Percentiles rank a stretch among this genome's conserved stretches.
These are phyloP conservation scores for Sarocladiaceae sp. DNA, from an alignment of 2,329 filamentous ascomycete genomes.

Conservation along the genomic window DNA sequence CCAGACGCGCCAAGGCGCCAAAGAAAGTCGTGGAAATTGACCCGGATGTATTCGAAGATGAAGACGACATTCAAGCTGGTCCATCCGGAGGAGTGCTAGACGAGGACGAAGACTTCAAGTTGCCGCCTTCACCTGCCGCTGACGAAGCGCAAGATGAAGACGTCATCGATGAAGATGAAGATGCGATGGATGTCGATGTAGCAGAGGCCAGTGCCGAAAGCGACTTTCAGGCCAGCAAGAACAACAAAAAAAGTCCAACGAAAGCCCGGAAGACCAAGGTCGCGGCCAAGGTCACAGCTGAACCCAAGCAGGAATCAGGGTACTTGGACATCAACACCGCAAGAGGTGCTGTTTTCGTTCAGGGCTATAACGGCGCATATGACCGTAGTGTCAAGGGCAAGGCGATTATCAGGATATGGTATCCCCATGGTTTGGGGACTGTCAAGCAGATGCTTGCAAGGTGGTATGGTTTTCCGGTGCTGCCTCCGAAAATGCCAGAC, in stretches of 20 bases:
- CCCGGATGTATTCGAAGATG: neutral
- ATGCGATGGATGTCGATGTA: neutral
- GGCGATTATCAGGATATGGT: constrained; percentile 11
- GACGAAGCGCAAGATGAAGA: neutral
- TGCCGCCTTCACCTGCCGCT: neutral
- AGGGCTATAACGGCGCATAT: constrained; percentile 11
- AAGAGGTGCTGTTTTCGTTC: neutral
- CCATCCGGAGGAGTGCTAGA: neutral
- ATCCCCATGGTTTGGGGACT: constrained; percentile 8
- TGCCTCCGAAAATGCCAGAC: constrained; percentile 11
- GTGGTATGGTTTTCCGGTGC: constrained; percentile 10
- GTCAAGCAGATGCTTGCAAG: constrained; percentile 7
- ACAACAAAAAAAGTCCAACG: no score
- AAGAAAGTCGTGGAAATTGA: neutral
- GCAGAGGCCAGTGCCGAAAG: neutral
- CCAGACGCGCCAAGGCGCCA: neutral
- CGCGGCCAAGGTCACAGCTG: neutral
- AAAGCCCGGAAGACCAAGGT: neutral
- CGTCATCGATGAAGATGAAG: neutral
- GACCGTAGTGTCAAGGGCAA: constrained; percentile 11
- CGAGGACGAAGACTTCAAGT: constrained; percentile 3
- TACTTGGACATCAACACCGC: constrained; percentile 6
- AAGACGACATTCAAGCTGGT: neutral
- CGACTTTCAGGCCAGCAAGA: no score
- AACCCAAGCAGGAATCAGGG: no score